Base-by-base conservation (phyloP, 345 rosid genomes). In the Lumnitzera littorea region DNA sequence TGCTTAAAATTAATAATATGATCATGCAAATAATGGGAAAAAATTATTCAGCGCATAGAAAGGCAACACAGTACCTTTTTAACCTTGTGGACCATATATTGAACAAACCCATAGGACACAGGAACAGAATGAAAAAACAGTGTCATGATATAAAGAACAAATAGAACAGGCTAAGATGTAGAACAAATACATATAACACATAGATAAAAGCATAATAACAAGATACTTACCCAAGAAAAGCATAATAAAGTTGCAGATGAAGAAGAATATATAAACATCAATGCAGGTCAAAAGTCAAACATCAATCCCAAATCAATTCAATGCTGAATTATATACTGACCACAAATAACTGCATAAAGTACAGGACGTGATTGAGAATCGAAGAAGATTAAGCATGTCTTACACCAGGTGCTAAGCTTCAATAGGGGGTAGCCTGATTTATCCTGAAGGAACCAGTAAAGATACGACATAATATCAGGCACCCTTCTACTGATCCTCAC, bases 401-500 rank as follows among this genome's bases (percentile, higher is more conserved):
- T 36, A 66, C 55, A 50, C 62, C 48, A 62, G 14, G 24, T 51
- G 31, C 25, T 53, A 65, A 57, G 68, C 68, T 65, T 65, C 68
- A 65, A 65, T 52, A 57, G 23, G 43, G 31, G 62, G 68, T 65
- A 57, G 68, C 68, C 62, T 65, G 62, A 65, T 43, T 65, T 49
- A 54, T 52, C 68, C 68, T 56, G 68, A 57, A 62, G 49, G 56
- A 24, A 65, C 50, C 68, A 61, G 58, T 55, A 56, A 56, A 61
- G 54, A 65, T 54, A 65, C 25, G 68, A 65, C 57, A 50, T 49
- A 65, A 65, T 65, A 65, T 56, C 62, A 65, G 68, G 68, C 61
- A 65, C 62, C 68, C 50, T 57, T 65, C 68, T 65, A 31, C 63
- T 60, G 63, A 60, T 54, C 68, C 68, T 65, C 62, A 65, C 62